phyloP scores from a whole-genome alignment of 176 grass and related monocot genomes.

The Thalia dealbata region DNA sequence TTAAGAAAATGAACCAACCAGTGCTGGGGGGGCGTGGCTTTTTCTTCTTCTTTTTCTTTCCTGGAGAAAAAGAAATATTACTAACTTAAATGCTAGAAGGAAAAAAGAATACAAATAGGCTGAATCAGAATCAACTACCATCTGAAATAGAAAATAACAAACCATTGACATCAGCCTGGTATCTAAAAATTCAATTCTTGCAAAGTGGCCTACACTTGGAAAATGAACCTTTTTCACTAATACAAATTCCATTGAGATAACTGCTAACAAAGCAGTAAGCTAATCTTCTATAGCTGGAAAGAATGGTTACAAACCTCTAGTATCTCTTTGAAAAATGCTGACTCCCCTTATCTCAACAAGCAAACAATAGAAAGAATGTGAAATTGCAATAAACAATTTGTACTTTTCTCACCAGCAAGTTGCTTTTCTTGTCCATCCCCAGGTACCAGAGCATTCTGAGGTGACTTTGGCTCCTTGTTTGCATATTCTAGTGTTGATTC shows the following conservation, averaged over 20 bases:
- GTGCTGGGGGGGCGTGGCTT: constrained; percentile 41
- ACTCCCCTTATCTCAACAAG: background rate
- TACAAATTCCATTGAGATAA: background rate
- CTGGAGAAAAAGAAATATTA: constrained; percentile 26
- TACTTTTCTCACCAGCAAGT: constrained; percentile 57
- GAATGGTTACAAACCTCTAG: background rate
- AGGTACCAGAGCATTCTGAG: constrained; percentile 30
- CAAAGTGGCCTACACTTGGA: background rate
- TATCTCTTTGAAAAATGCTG: too few species aligned
- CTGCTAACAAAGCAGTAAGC: background rate
- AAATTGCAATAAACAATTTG: constrained; percentile 11
- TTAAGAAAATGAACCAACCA: constrained; percentile 27
- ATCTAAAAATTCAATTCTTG: background rate
- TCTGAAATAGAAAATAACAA: too few species aligned
- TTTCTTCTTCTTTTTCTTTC: constrained; percentile 97
- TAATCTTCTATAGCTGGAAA: background rate
- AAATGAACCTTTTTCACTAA: background rate
- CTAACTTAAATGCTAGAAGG: constrained; percentile 6
- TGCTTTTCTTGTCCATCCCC: constrained; percentile 54
- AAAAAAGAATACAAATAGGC: background rate
- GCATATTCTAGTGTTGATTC: constrained; percentile 43
- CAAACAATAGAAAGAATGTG: background rate
- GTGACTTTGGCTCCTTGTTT: constrained; percentile 43
- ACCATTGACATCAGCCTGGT: background rate
- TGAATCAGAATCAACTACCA: background rate